Percentiles rank a stretch among this genome's conserved stretches.
phyloP scores from a whole-genome alignment of 345 rosid genomes.

The Schrenkiella parvula region DNA sequence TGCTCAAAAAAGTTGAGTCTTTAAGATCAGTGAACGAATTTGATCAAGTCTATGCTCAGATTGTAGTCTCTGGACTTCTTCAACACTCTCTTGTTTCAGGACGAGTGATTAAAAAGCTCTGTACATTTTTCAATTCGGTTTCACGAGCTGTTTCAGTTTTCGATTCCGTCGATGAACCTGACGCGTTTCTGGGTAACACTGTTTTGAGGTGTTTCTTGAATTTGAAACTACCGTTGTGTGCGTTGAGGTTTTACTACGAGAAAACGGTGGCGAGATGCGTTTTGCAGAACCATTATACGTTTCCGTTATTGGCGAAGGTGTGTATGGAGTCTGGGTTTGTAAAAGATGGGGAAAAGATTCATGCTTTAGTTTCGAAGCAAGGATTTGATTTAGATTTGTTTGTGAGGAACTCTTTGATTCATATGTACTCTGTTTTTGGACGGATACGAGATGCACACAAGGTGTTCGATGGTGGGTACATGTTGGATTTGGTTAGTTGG shows the following conservation, averaged over 20 bases:
- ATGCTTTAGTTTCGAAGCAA: constrained; percentile 28
- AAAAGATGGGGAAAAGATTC: constrained; percentile 42
- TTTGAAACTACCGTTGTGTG: constrained; percentile 36
- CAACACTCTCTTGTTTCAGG: constrained; percentile 50
- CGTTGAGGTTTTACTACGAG: constrained; percentile 49
- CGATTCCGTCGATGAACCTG: constrained; percentile 42
- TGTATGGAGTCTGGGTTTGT: constrained; percentile 43
- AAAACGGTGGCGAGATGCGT: constrained; percentile 48
- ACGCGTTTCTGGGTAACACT: constrained; percentile 60
- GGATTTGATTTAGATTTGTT: constrained; percentile 45
- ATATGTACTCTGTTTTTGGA: constrained; percentile 42
- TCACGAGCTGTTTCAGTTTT: constrained; percentile 42
- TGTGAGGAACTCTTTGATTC: constrained; percentile 45
- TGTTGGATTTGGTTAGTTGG: constrained; percentile 51
- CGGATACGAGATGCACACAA: constrained; percentile 29
- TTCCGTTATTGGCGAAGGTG: constrained; percentile 50
- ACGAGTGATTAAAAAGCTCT: constrained; percentile 54
- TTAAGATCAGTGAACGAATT: constrained; percentile 36
- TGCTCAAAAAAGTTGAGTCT: constrained; percentile 41
- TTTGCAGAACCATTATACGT: constrained; percentile 49
- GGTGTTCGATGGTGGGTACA: constrained; percentile 43
- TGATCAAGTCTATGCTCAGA: constrained; percentile 46
- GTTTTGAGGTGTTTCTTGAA: constrained; percentile 41
- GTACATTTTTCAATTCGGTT: constrained; percentile 36
- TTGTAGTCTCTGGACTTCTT: constrained; percentile 38